A percentile compares a stretch with the other conserved stretches of the same genome.
Evolutionary conservation across 1,139 yeast species (phyloP).

Genomic region (Geotrichum cucujoidarum): DNA sequence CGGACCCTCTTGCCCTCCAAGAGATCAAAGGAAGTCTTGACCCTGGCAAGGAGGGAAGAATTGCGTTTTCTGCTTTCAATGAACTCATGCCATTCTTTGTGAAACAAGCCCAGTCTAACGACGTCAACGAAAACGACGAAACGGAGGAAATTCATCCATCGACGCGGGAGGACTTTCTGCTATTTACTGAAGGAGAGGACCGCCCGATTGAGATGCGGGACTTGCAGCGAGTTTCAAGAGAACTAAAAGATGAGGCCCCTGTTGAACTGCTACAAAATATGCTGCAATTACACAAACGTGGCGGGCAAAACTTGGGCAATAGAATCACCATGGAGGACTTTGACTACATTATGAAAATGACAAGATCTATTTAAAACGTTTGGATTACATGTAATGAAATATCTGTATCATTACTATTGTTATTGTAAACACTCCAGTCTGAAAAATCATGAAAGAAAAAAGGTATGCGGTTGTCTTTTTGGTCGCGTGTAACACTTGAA

Average conservation of each 20-base stretch:
- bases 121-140: neutral
- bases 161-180: conserved; percentile 8
- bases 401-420: neutral
- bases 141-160: neutral
- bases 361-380: neutral
- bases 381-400: neutral
- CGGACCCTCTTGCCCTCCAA: neutral
- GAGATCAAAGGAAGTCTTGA: conserved; percentile 4
- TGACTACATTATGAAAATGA: conserved; percentile 12
- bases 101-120: conserved; percentile 2
- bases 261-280: conserved; percentile 7
- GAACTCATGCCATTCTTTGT: conserved; percentile 5
- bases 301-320: neutral
- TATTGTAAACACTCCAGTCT: no score
- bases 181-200: conserved; percentile 17
- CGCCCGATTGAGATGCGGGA: conserved; percentile 13
- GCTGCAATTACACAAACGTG: conserved; percentile 6
- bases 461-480: no score
- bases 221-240: conserved; percentile 11
- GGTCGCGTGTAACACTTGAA: no score
- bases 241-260: conserved; percentile 7
- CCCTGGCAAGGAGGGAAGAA: conserved; percentile 1
- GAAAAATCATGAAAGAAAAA: no score
- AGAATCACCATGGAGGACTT: conserved; percentile 12
- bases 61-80: neutral